These are phyloP conservation scores for Aureoboletus auriporus DNA, from an alignment of 768 basidiomycete genomes.

Conservation along the genomic window DNA sequence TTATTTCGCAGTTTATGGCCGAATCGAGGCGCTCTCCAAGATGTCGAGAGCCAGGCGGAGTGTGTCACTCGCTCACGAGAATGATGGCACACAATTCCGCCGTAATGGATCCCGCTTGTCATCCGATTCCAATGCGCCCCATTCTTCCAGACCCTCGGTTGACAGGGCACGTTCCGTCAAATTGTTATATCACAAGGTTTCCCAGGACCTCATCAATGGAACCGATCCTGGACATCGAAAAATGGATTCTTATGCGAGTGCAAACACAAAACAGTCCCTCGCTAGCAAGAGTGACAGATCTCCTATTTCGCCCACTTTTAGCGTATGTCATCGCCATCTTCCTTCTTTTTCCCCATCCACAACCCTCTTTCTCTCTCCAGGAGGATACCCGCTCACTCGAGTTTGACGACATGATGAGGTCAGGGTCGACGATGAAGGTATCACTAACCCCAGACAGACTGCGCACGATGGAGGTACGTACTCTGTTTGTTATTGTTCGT, in stretches of 20 bases:
- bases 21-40: conserved; percentile 68
- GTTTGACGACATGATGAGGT: conserved; percentile 91
- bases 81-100: conserved; percentile 39
- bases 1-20: conserved; percentile 58
- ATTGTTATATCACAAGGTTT: conserved; percentile 45
- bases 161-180: conserved; percentile 63
- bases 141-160: conserved; percentile 49
- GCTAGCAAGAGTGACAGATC: conserved; percentile 31
- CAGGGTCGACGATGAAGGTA: conserved; percentile 89
- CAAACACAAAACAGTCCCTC: conserved; percentile 40
- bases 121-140: conserved; percentile 34
- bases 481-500: conserved; percentile 12
- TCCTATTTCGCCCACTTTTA: conserved; percentile 32
- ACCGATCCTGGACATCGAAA: conserved; percentile 53
- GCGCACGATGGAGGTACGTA: conserved; percentile 86
- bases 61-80: conserved; percentile 65
- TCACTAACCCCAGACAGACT: conserved; percentile 93
- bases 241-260: conserved; percentile 51
- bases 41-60: conserved; percentile 55
- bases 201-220: conserved; percentile 35
- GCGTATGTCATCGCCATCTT: conserved; percentile 21
- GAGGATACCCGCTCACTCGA: conserved; percentile 63
- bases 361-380: conserved; percentile 29
- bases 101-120: conserved; percentile 32
- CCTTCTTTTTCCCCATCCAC: neutral